Evolutionary conservation across 2,329 filamentous ascomycete genomes (phyloP).

Genomic region (Colletotrichum echinochloae): DNA sequence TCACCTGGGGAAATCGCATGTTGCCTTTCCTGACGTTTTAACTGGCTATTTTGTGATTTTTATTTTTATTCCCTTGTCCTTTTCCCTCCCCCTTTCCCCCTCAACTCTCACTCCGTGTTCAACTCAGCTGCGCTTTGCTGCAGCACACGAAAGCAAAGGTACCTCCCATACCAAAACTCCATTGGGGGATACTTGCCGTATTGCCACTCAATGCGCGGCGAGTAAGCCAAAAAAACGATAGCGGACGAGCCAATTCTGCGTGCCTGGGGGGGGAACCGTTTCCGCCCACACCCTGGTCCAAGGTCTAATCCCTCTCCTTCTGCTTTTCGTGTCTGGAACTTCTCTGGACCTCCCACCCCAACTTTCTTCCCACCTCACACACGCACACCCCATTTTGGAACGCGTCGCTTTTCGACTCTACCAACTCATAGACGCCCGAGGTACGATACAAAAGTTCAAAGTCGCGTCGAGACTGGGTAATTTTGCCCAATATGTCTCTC

Average conservation of each 20-base stretch:
- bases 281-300: conserved; percentile 32
- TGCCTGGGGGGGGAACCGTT: conserved; percentile 27
- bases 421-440: not conserved
- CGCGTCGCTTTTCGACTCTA: conserved; percentile 38
- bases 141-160: conserved; percentile 10
- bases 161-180: conserved; percentile 13
- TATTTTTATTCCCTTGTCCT: conserved; percentile 14
- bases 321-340: conserved; percentile 38
- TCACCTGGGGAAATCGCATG: not conserved
- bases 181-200: conserved; percentile 25
- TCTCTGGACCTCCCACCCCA: conserved; percentile 25
- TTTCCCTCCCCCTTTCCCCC: conserved; percentile 8
- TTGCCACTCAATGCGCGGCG: conserved; percentile 39
- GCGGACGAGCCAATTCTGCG: conserved; percentile 38
- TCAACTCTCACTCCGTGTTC: not conserved
- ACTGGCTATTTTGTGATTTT: conserved; percentile 3
- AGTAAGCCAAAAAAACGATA: conserved; percentile 33
- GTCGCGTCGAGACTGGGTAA: conserved; percentile 39
- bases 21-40: conserved; percentile 36
- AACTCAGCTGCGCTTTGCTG: conserved; percentile 18
- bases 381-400: conserved; percentile 34
- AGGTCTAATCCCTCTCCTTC: conserved; percentile 31
- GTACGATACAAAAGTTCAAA: conserved; percentile 13
- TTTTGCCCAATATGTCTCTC: conserved; percentile 47
- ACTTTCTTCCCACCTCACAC: conserved; percentile 29